Percentiles rank a stretch among this genome's conserved stretches.
These are phyloP conservation scores for Paraleonurus japonicus DNA, from an alignment of 257 asterid species.

Conservation along the genomic window DNA sequence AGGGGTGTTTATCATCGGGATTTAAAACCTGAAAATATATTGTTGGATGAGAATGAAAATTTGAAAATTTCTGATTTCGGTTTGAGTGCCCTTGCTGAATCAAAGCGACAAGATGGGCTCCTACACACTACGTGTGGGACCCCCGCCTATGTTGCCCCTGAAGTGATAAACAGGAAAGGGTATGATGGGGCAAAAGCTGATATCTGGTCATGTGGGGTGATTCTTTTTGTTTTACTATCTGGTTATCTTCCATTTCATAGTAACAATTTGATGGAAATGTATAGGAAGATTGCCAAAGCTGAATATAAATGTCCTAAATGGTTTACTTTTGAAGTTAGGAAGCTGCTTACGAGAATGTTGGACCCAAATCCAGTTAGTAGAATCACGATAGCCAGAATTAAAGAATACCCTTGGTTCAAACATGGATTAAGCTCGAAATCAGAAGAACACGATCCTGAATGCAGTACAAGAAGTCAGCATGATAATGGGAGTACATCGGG, in stretches of 20 bases:
- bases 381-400: conserved; percentile 57
- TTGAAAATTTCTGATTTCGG: conserved; percentile 86
- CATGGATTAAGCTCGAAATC: conserved; percentile 40
- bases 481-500: neutral
- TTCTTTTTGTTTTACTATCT: conserved; percentile 64
- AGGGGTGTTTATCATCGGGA: conserved; percentile 90
- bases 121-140: conserved; percentile 93
- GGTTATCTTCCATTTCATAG: conserved; percentile 87
- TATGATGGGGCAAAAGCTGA: conserved; percentile 87
- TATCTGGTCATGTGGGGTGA: conserved; percentile 91
- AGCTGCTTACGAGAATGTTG: conserved; percentile 54
- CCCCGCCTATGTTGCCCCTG: conserved; percentile 95
- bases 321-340: conserved; percentile 62
- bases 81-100: conserved; percentile 72
- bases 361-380: conserved; percentile 74
- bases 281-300: conserved; percentile 73
- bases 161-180: conserved; percentile 76
- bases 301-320: conserved; percentile 72
- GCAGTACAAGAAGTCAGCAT: conserved; percentile 23
- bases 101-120: conserved; percentile 78
- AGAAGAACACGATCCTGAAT: conserved; percentile 29
- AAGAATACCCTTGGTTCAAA: conserved; percentile 62
- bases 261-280: conserved; percentile 82
- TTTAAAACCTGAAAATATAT: conserved; percentile 76
- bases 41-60: conserved; percentile 77